These are phyloP conservation scores for Eucommia ulmoides DNA, from an alignment of 257 asterid genomes.

Conservation along the genomic window DNA sequence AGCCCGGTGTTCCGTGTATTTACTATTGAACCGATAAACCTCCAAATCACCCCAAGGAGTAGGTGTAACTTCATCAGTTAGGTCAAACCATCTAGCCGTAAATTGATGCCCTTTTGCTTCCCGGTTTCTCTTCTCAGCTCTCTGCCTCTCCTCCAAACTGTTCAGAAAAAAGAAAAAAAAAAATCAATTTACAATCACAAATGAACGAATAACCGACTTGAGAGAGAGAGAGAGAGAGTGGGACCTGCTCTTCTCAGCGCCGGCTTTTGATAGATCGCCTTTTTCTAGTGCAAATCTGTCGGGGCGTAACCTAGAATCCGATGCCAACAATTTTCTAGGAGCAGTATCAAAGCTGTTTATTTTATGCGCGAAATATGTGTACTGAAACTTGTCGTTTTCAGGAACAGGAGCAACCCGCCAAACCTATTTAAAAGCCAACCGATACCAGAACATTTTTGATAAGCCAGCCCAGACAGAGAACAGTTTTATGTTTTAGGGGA, in stretches of 20 bases:
- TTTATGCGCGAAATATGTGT: constrained; percentile 86
- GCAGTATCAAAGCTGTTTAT: constrained; percentile 87
- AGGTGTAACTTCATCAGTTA: constrained; percentile 54
- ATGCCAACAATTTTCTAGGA: constrained; percentile 78
- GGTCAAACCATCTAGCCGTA: constrained; percentile 77
- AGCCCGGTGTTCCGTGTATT: constrained; percentile 55
- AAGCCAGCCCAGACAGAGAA: not conserved
- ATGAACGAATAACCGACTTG: not conserved
- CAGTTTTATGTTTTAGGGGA: too few species aligned
- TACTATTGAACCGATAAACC: constrained; percentile 55
- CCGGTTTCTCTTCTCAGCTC: constrained; percentile 82
- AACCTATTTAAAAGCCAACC: constrained; percentile 27
- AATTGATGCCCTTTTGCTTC: constrained; percentile 69
- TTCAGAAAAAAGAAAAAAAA: not conserved
- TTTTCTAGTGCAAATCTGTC: constrained; percentile 95
- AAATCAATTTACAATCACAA: not conserved
- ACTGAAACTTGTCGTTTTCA: constrained; percentile 73
- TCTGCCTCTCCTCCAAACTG: constrained; percentile 93
- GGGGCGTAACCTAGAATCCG: constrained; percentile 97
- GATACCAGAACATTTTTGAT: not conserved
- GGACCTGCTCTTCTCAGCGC: constrained; percentile 91
- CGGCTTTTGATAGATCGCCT: constrained; percentile 88
- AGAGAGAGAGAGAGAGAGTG: not conserved
- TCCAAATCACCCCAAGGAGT: constrained; percentile 99
- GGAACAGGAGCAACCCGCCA: constrained; percentile 80